Base-by-base conservation (phyloP, 1,284 basidiomycete species). In the Waitea zeae region DNA sequence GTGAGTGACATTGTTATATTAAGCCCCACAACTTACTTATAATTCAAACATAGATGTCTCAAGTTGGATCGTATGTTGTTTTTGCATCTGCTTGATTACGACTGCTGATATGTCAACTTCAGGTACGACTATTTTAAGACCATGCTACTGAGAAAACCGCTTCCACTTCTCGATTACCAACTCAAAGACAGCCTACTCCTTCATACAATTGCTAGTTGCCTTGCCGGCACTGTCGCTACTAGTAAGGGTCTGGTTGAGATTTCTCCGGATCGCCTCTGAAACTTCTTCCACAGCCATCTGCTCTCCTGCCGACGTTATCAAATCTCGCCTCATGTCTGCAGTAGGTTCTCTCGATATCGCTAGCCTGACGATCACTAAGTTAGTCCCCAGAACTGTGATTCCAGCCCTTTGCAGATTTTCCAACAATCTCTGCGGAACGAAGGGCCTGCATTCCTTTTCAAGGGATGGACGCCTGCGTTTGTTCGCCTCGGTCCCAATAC, bases 41-140 rank as follows among this genome's bases (percentile, higher is more conserved):
- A 20, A 38, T 12, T 13, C 37, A 36, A 34, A 34, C 36, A 36
- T 36, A 79, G 78, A 66, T 63, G 26, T 81, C 79, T 11, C 88
- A 93, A 67, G 76, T 92, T 26, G 83, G 78, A 52, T 87, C 86
- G 82, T 88, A 51, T 62, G 83, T 64, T 42, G 24, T 31, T 20
- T 42, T 20, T 26, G n/a, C 36, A 20, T 36, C 14, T 29, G 17
- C 9, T 17, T 33, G 33, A 27, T 15, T 9, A 29, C 41, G 36
- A 32, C 17, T 33, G 36, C 30, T 35, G 39, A 37, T 34, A 5
- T 33, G 4, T 1, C 31, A 15, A 42, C 24, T 20, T 31, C 41
- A 89, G 86, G 35, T 93, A 93, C 53, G 88, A 92, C 55, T 75
- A 71, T 49, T 84, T 90, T 67, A 92, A 93, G 56, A 49, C 60